Conservation (phyloP, 306 rosid species). For the Echinosophora koreensis region DNA sequence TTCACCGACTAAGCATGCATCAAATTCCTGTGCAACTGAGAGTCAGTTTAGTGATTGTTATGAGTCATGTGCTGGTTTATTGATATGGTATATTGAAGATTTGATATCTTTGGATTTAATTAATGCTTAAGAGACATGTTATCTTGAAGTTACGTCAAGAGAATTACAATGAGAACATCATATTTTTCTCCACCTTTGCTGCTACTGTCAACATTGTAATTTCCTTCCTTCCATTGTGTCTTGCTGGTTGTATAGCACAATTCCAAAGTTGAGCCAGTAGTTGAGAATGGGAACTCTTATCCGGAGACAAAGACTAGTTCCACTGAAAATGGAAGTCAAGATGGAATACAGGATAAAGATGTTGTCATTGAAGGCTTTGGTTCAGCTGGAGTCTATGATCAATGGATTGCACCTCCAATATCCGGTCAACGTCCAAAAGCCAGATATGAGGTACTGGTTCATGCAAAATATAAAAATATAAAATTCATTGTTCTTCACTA, state of each 20-base stretch:
- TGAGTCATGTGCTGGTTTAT: slow-evolving; percentile 14
- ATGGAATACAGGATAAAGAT: slow-evolving; percentile 76
- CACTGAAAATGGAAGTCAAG: slow-evolving; percentile 74
- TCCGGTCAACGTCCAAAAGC: slow-evolving; percentile 81
- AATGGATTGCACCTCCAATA: slow-evolving; percentile 80
- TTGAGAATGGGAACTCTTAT: slow-evolving; percentile 72
- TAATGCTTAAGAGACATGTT: background rate
- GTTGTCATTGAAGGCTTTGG: slow-evolving; percentile 76
- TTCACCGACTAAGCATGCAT: slow-evolving; percentile 22
- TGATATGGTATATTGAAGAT: slow-evolving; percentile 6
- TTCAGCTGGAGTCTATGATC: slow-evolving; percentile 76
- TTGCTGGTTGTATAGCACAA: slow-evolving; percentile 57
- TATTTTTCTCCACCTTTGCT: slow-evolving; percentile 38
- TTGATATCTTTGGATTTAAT: slow-evolving; percentile 34
- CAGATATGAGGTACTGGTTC: slow-evolving; percentile 79
- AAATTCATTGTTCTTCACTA: slow-evolving; percentile 28
- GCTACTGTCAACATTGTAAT: slow-evolving; percentile 21
- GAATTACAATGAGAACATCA: slow-evolving; percentile 1
- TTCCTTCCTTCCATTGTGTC: slow-evolving; percentile 16
- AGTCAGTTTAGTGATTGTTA: background rate
- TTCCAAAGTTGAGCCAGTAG: slow-evolving; percentile 63
- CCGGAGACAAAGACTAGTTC: slow-evolving; percentile 78
- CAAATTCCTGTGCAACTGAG: slow-evolving; percentile 20
- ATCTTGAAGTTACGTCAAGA: slow-evolving; percentile 17
- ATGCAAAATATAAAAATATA: slow-evolving; percentile 29